Conservation (phyloP, 352 stramenopile species). For the Peronospora farinosa region DNA sequence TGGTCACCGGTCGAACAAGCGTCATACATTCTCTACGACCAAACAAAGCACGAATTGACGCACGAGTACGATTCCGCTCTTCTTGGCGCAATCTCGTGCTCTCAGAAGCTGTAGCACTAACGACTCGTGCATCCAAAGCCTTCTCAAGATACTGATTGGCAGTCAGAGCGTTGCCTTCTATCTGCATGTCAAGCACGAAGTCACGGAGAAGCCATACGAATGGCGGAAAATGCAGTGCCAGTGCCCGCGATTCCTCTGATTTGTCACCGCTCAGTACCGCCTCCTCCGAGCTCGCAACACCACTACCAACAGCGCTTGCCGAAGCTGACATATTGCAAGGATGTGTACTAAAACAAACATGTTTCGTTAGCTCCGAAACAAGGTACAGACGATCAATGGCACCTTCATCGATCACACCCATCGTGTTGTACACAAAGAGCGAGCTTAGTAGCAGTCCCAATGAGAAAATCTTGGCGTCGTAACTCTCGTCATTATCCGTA, state of each 20-base stretch:
- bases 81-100: constrained; percentile 38
- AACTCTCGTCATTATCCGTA: constrained; percentile 83
- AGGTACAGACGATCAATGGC: constrained; percentile 81
- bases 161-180: constrained; percentile 48
- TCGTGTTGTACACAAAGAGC: constrained; percentile 84
- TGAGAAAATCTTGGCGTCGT: constrained; percentile 86
- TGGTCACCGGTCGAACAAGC: constrained; percentile 64
- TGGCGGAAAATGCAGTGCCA: constrained; percentile 75
- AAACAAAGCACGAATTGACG: constrained; percentile 66
- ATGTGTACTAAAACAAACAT: constrained; percentile 63
- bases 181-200: constrained; percentile 77
- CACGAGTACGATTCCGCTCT: constrained; percentile 65
- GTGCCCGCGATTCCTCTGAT: constrained; percentile 36
- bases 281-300: constrained; percentile 10
- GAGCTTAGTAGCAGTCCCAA: constrained; percentile 72
- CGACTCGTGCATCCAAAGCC: constrained; percentile 50
- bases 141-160: constrained; percentile 77
- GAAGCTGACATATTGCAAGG: not conserved
- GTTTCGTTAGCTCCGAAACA: constrained; percentile 80
- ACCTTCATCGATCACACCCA: constrained; percentile 84
- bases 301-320: constrained; percentile 5
- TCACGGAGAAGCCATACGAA: constrained; percentile 81
- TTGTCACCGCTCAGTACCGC: constrained; percentile 27
- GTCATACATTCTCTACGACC: constrained; percentile 67
- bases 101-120: constrained; percentile 25